Percentiles rank a stretch among this genome's conserved stretches.
phyloP scores from a whole-genome alignment of 352 stramenopile genomes.

The Phytophthora chlamydospora region DNA sequence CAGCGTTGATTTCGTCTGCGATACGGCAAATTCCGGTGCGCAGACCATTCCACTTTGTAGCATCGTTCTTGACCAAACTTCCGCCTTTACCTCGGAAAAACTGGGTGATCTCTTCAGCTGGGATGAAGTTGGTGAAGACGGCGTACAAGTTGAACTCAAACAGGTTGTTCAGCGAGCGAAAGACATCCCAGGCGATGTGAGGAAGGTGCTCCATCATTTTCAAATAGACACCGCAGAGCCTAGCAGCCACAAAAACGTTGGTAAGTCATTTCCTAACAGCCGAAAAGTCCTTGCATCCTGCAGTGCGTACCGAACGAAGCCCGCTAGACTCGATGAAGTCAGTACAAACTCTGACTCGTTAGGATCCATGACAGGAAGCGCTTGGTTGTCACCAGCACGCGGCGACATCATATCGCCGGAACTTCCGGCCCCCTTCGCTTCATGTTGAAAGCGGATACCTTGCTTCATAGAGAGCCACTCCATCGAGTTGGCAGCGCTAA shows the following conservation, averaged over 20 bases:
- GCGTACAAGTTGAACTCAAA: slow-evolving; percentile 86
- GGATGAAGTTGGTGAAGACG: slow-evolving; percentile 72
- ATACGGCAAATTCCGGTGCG: slow-evolving; percentile 58
- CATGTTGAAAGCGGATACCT: slow-evolving; percentile 57
- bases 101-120: slow-evolving; percentile 48
- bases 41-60: slow-evolving; percentile 48
- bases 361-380: slow-evolving; percentile 34
- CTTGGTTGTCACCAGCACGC: slow-evolving; percentile 23
- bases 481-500: slow-evolving; percentile 53
- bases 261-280: slow-evolving; percentile 1
- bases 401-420: slow-evolving; percentile 13
- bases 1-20: slow-evolving; percentile 51
- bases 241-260: slow-evolving; percentile 24
- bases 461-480: slow-evolving; percentile 68
- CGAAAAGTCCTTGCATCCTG: neutral
- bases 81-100: slow-evolving; percentile 52
- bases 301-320: slow-evolving; percentile 65
- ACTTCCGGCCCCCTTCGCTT: slow-evolving; percentile 17
- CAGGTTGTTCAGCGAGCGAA: slow-evolving; percentile 72
- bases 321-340: slow-evolving; percentile 72
- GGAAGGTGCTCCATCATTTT: slow-evolving; percentile 90
- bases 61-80: slow-evolving; percentile 26
- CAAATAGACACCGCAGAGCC: slow-evolving; percentile 81
- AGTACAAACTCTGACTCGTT: slow-evolving; percentile 69
- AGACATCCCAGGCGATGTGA: slow-evolving; percentile 71